Evolutionary conservation across 2,329 filamentous ascomycete species (phyloP).

Genomic region (Atkinsonella texensis): DNA sequence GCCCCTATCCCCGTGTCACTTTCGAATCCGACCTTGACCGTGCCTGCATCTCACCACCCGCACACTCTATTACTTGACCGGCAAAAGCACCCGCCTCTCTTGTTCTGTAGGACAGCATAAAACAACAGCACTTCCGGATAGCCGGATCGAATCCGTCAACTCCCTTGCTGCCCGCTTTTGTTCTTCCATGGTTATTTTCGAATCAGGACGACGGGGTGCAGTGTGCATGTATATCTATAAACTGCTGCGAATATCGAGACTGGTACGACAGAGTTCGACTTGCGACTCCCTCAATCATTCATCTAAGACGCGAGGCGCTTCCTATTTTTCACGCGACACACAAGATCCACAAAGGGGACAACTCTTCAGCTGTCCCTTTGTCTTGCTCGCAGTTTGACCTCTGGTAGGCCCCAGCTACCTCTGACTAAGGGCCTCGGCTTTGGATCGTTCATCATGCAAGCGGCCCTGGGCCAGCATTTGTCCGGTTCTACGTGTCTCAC

Average conservation of each 20-base stretch:
- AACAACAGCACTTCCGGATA: too few species aligned
- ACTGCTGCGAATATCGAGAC: too few species aligned
- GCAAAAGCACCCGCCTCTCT: background rate
- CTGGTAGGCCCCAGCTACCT: conserved; percentile 2
- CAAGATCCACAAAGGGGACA: background rate
- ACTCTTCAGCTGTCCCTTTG: too few species aligned
- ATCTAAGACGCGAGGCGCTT: background rate
- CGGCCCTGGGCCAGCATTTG: conserved; percentile 25
- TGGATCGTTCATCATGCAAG: conserved; percentile 25
- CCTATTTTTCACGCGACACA: background rate
- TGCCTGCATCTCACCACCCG: background rate
- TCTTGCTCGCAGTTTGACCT: conserved; percentile 1
- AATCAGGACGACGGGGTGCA: too few species aligned
- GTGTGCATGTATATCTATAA: too few species aligned
- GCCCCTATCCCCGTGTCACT: conserved; percentile 2
- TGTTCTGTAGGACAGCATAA: background rate
- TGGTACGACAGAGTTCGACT: too few species aligned
- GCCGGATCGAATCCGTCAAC: background rate
- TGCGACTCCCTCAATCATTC: background rate
- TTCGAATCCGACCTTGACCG: conserved; percentile 1
- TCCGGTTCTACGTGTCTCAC: conserved; percentile 21
- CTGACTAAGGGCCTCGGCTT: conserved; percentile 7
- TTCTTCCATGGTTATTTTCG: too few species aligned
- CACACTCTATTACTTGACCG: background rate
- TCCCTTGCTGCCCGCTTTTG: too few species aligned